Conservation (phyloP, 2,329 filamentous ascomycete species). For the Herpotrichia juniperi region DNA sequence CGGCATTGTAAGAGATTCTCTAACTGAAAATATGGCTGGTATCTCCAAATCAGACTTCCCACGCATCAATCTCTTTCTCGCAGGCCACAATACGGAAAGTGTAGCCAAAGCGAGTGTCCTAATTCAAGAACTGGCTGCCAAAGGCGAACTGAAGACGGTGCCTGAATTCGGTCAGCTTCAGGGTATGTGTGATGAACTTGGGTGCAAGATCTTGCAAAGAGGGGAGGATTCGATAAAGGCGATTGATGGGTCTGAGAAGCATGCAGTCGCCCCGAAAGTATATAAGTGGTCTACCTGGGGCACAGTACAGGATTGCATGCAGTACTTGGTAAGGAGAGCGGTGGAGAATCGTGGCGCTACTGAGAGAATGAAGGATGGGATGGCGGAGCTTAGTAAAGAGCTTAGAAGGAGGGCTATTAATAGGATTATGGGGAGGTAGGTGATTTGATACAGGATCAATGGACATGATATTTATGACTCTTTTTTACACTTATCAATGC, state of each 20-base stretch:
- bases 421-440: neutral
- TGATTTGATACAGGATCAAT: neutral
- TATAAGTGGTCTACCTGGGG: neutral
- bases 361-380: neutral
- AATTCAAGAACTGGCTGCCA: neutral
- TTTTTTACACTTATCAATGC: too few species aligned
- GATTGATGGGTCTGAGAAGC: neutral
- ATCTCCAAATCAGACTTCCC: neutral
- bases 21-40: neutral
- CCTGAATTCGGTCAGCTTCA: neutral
- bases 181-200: neutral
- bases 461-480: too few species aligned
- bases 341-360: neutral
- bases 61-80: neutral
- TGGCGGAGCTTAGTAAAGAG: neutral
- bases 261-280: neutral
- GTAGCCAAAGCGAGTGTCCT: neutral
- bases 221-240: neutral
- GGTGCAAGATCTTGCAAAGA: neutral
- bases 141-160: neutral
- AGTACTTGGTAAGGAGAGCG: neutral
- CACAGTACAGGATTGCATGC: neutral
- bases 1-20: slow-evolving; percentile 54
- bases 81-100: neutral
- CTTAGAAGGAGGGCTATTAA: neutral